A percentile compares a stretch with the other conserved stretches of the same genome.
phyloP scores from a whole-genome alignment of 2,329 filamentous ascomycete species.

The Exophiala calicioides region DNA sequence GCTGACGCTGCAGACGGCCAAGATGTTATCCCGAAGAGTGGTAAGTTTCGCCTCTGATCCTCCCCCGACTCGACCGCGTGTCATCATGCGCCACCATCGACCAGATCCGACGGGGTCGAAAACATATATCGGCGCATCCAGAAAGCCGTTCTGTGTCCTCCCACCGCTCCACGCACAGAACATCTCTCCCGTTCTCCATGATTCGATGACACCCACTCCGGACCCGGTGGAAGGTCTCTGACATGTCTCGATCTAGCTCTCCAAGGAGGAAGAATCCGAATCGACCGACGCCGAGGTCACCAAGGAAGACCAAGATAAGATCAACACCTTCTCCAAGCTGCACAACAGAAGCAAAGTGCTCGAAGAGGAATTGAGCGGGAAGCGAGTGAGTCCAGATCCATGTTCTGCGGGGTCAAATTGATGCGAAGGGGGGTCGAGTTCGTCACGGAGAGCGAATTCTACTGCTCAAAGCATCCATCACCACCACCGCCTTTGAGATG shows the following conservation, averaged over 20 bases:
- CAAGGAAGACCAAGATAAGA: conserved; percentile 96
- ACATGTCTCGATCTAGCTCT: too few species aligned
- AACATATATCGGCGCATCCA: neutral
- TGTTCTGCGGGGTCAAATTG: neutral
- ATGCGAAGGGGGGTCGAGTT: neutral
- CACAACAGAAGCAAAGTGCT: conserved; percentile 80
- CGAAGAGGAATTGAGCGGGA: conserved; percentile 76
- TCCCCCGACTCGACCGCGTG: neutral
- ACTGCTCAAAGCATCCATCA: too few species aligned
- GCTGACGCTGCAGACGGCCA: neutral
- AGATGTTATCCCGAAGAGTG: conserved; percentile 16
- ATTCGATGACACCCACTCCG: neutral
- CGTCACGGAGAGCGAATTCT: too few species aligned
- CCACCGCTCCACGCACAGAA: neutral
- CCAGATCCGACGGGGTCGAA: neutral
- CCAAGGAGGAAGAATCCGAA: conserved; percentile 83
- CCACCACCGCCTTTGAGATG: too few species aligned
- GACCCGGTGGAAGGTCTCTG: too few species aligned
- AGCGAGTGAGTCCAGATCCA: conserved; percentile 62
- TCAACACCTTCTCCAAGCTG: conserved; percentile 94
- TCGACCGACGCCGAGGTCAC: conserved; percentile 85
- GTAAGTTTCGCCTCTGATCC: too few species aligned
- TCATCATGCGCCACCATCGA: neutral
- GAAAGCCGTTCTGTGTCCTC: neutral
- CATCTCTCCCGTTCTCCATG: neutral